phyloP scores from a whole-genome alignment of 1,284 basidiomycete species.

The Fomitopsis palustris region DNA sequence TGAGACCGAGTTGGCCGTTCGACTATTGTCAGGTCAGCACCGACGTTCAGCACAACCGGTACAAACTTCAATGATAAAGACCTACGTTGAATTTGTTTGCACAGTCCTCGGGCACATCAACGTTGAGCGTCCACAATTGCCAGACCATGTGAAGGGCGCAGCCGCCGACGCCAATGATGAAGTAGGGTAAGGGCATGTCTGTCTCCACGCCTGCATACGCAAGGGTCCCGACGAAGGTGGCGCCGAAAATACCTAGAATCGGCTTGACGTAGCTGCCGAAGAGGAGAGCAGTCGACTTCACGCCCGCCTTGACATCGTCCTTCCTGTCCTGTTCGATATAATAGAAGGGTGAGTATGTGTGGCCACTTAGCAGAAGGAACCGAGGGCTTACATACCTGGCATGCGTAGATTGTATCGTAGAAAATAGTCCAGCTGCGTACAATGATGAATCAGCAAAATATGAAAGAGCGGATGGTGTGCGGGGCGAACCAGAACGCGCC shows the following conservation, averaged over 20 bases:
- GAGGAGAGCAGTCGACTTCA: slow-evolving; percentile 54
- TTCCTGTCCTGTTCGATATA: slow-evolving; percentile 38
- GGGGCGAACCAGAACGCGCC: slow-evolving; percentile 31
- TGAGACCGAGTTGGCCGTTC: not conserved
- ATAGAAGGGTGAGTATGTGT: too few species aligned
- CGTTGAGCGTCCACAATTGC: slow-evolving; percentile 46
- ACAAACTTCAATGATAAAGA: not conserved
- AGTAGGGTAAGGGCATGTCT: slow-evolving; percentile 48
- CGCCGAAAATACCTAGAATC: slow-evolving; percentile 48
- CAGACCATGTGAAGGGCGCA: slow-evolving; percentile 45
- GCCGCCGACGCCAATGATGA: slow-evolving; percentile 51
- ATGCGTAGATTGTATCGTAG: slow-evolving; percentile 64
- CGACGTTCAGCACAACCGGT: not conserved
- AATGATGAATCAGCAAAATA: slow-evolving; percentile 36
- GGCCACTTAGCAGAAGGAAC: not conserved
- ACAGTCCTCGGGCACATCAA: slow-evolving; percentile 34
- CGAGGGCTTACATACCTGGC: slow-evolving; percentile 14
- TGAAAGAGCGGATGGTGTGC: slow-evolving; percentile 13
- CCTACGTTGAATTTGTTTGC: not conserved
- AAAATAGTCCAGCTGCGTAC: slow-evolving; percentile 59
- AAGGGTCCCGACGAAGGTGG: slow-evolving; percentile 47
- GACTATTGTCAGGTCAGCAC: not conserved
- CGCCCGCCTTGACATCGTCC: slow-evolving; percentile 49
- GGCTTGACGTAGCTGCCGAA: slow-evolving; percentile 54
- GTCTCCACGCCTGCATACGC: slow-evolving; percentile 46